Evolutionary conservation across 768 basidiomycete species (phyloP), one percentile per base, ranked within the genome.

Genomic region (Lepiota brunneoincarnata): DNA sequence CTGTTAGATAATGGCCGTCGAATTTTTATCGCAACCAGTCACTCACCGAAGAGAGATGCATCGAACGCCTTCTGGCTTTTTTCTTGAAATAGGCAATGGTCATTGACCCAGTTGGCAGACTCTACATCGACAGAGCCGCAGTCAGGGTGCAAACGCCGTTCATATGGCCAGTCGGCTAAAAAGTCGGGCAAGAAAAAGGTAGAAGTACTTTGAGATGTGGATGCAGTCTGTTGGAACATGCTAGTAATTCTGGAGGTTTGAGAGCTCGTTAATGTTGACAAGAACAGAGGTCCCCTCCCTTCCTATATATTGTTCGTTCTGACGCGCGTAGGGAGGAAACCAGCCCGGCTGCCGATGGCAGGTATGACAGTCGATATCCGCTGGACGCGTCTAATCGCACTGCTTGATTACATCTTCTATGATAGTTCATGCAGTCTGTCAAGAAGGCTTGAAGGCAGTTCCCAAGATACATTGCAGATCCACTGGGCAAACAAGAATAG

Each of bases 51-150:
- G 26, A 63, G 59, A 20, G 64, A 65, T 6, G 58, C 51, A 18
- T 63, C 60, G 44, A 65, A 67, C 14, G 60, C 61, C 38, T 56
- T 41, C 20, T 61, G 60, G n/a, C 60, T 62, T 24, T 63, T 64
- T 14, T 58, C 59, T 41, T 58, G 60, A 45, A 67, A 67, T 21
- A 60, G 61, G 20, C 59, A 47, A 47, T 56, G 63, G 9, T 56
- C 56, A 41, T 67, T 63, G 17, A 63, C 62, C 65, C 62, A 67
- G 2, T 42, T 49, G 52, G 59, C 60, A 6, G 64, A 62, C 48
- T 65, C 65, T 11, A 52, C 58, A 36, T 65, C 62, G 26, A 49
- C 56, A 49, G 62, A 58, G 28, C 62, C 65, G 23, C 20, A 39
- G 47, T 40, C 53, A 18, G 43, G 51, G 20, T 44, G 38, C 12